Percentiles rank a stretch among this genome's conserved stretches.
phyloP scores from a whole-genome alignment of 768 basidiomycete genomes.

The Hericium rajendrae region DNA sequence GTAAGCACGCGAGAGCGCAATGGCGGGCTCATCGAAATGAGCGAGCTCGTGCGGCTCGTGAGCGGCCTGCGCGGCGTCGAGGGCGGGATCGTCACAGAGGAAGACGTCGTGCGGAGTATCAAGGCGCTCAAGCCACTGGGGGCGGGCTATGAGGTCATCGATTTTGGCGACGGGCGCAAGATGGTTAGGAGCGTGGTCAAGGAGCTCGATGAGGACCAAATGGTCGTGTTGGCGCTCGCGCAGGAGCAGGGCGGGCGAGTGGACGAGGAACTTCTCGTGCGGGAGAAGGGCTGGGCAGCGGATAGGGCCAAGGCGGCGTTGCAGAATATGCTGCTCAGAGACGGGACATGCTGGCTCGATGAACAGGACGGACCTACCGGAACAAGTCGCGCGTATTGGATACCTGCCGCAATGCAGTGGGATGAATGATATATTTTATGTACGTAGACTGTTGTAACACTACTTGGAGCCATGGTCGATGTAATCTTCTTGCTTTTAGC shows the following conservation, averaged over 20 bases:
- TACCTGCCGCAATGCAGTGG: conserved; percentile 84
- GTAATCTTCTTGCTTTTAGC: no score
- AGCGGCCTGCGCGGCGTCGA: conserved; percentile 63
- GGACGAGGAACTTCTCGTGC: conserved; percentile 50
- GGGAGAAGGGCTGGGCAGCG: conserved; percentile 62
- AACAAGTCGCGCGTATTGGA: conserved; percentile 69
- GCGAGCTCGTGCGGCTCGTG: conserved; percentile 73
- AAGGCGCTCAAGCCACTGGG: conserved; percentile 81
- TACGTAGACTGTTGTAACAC: not conserved
- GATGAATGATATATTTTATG: conserved; percentile 34
- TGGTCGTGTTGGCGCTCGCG: conserved; percentile 69
- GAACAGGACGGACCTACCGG: conserved; percentile 57
- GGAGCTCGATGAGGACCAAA: conserved; percentile 85
- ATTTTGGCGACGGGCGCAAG: conserved; percentile 50
- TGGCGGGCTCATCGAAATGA: conserved; percentile 87
- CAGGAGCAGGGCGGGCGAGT: conserved; percentile 61
- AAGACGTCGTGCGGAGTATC: conserved; percentile 77
- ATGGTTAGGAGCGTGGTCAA: conserved; percentile 87
- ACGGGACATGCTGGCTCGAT: conserved; percentile 94
- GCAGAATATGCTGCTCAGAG: conserved; percentile 83
- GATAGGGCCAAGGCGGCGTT: conserved; percentile 71
- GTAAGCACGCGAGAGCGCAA: conserved; percentile 82
- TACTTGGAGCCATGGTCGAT: no score
- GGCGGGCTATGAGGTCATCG: conserved; percentile 83
- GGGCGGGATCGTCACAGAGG: conserved; percentile 69